Base-by-base conservation (phyloP, 345 rosid genomes). In the Lepidium africanum region DNA sequence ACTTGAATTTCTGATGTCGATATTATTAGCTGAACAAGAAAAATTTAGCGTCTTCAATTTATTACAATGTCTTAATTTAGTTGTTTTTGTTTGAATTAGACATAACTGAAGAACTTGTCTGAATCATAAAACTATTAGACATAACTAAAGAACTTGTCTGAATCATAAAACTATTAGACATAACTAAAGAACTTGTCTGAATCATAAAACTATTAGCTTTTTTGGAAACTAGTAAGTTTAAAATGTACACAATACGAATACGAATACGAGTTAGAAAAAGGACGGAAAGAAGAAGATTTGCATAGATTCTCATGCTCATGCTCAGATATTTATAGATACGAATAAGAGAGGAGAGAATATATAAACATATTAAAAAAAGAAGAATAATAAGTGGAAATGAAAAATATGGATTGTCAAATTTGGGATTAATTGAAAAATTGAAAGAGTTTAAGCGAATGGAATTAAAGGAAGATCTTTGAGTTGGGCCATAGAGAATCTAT, bases 401-500 rank as follows among this genome's bases (percentile, higher is more conserved):
- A 59, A 13, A 48, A 54, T 71, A 51, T 46, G 23, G 58, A 72
- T 63, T 57, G 71, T 65, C 67, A 73, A 65, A 73, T 65, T 71
- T 25, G 4, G 6, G 65, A 57, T 73, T 49, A 50, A 63, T 46
- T 33, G 38, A 61, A 49, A 64, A 9, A 6, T 30, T 27, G 38
- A 59, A 52, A 52, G 45, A 52, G 57, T 14, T 59, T 56, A 56
- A 69, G 52, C 65, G 46, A 75, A 75, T 61, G 41, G 48, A 58
- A 57, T 55, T n/a, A 51, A 50, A 72, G 12, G 58, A 38, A 78
- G 54, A 76, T 72, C 50, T 65, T 71, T 57, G 42, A 13, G 60
- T 51, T 52, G 73, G 68, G 75, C 67, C 75, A 68, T 32, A 63
- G 72, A 47, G 82, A 79, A 81, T 80, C 75, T 76, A 80, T 74